Conservation (phyloP, 2,329 filamentous ascomycete genomes). For the Clarireedia paspali region DNA sequence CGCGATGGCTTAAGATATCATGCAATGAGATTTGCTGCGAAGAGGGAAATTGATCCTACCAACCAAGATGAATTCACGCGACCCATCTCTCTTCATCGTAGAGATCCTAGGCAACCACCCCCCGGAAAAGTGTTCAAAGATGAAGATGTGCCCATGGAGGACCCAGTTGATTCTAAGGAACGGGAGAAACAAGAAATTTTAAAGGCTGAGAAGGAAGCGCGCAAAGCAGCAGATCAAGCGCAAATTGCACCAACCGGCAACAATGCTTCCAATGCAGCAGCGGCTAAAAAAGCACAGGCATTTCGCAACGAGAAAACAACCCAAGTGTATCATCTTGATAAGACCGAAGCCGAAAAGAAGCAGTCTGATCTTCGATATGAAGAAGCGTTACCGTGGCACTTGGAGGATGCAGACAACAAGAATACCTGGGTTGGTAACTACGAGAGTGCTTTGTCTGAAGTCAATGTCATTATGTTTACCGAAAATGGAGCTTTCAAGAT, state of each 20-base stretch:
- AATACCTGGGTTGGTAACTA: slow-evolving; percentile 92
- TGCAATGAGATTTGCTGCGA: slow-evolving; percentile 63
- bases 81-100: slow-evolving; percentile 81
- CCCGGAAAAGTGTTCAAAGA: slow-evolving; percentile 57
- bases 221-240: slow-evolving; percentile 79
- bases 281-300: slow-evolving; percentile 40
- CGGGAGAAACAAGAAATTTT: slow-evolving; percentile 58
- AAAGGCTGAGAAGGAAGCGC: slow-evolving; percentile 74
- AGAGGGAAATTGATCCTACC: slow-evolving; percentile 60
- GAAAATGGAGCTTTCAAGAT: slow-evolving; percentile 67
- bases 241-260: slow-evolving; percentile 83
- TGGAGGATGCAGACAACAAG: slow-evolving; percentile 94
- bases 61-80: slow-evolving; percentile 74
- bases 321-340: slow-evolving; percentile 76
- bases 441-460: slow-evolving; percentile 78
- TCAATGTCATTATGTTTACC: slow-evolving; percentile 72
- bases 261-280: slow-evolving; percentile 32
- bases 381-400: slow-evolving; percentile 90
- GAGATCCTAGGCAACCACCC: slow-evolving; percentile 68
- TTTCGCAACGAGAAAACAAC: slow-evolving; percentile 80
- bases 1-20: slow-evolving; percentile 78
- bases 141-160: slow-evolving; percentile 37
- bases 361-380: slow-evolving; percentile 73
- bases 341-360: slow-evolving; percentile 61
- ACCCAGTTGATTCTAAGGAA: slow-evolving; percentile 47